Conservation (phyloP, 2,329 filamentous ascomycete genomes). For the Bipolaris zeicola region DNA sequence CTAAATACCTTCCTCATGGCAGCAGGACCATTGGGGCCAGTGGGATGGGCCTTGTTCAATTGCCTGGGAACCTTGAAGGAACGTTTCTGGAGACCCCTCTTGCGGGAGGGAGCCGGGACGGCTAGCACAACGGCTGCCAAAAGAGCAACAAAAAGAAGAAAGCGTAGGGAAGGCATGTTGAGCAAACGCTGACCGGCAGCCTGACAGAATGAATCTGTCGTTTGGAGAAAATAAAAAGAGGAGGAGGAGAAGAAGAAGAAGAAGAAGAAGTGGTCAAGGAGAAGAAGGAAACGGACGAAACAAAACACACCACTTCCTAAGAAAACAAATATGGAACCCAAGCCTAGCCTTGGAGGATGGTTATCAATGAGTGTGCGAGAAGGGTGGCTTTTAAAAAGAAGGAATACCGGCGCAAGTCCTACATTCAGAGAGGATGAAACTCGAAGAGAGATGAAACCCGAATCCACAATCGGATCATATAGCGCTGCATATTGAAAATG, state of each 20-base stretch:
- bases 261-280: slow-evolving; percentile 19
- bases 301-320: slow-evolving; percentile 26
- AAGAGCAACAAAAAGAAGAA: slow-evolving; percentile 55
- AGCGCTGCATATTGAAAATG: slow-evolving; percentile 27
- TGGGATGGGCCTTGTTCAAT: slow-evolving; percentile 60
- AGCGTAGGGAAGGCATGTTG: slow-evolving; percentile 45
- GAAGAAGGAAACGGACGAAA: slow-evolving; percentile 30
- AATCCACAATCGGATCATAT: slow-evolving; percentile 17
- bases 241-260: background rate
- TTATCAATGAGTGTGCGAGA: slow-evolving; percentile 33
- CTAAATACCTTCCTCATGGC: slow-evolving; percentile 70
- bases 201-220: slow-evolving; percentile 29
- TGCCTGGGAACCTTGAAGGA: slow-evolving; percentile 68
- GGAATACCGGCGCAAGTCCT: slow-evolving; percentile 20
- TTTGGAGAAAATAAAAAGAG: slow-evolving; percentile 21
- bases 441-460: slow-evolving; percentile 26
- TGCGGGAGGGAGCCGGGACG: slow-evolving; percentile 47
- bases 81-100: slow-evolving; percentile 53
- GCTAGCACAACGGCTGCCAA: slow-evolving; percentile 56
- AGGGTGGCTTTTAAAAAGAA: slow-evolving; percentile 34
- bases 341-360: slow-evolving; percentile 40
- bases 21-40: slow-evolving; percentile 59
- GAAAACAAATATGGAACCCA: slow-evolving; percentile 27
- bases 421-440: slow-evolving; percentile 21
- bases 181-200: slow-evolving; percentile 48